Base-by-base conservation (phyloP, 2,329 filamentous ascomycete genomes). In the Alternaria incomplexa region DNA sequence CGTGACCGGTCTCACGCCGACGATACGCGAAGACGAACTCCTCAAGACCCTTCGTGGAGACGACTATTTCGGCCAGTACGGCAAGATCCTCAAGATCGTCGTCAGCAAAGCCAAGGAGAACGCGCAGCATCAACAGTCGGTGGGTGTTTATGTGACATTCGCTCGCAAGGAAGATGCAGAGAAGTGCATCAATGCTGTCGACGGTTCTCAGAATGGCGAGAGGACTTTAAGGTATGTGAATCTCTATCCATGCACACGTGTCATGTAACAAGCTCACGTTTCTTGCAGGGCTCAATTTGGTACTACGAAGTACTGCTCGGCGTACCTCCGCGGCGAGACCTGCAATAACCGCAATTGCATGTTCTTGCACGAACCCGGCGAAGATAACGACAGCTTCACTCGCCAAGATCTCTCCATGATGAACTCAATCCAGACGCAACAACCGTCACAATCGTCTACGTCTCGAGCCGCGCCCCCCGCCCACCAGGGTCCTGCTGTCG, bases 131-230 rank as follows among this genome's bases (percentile, higher is more conserved):
- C 92, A 93, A 69, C 92, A 96, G 73, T 96, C 94, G 0, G 90
- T 99, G 6, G 96, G 96, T 50, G 95, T 99, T 54, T 99, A 99
- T 76, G 96, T 99, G n/a, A 99, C 96, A 0, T 99, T 97, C 78
- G 91, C 96, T 70, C 90, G 88, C 67, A 97, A 97, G 77, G 89
- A 93, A 68, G 96, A 98, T 81, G 96, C 96, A 15, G 91, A 91
- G 44, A 89, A 88, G 40, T 99, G 96, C 79, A 99, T 99, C 66
- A 87, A 90, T 59, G 93, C 93, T 40, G 96, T 99, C 6, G 93
- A 99, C 79, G 93, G 94, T 32, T 96, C 94, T 2, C 88, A 91
- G 64, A 98, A 99, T 75, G 93, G 93, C 56, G 96, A 98, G 66
- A 86, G 95, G 54, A 86, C 93, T 13, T 82, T 99, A 20, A 90